These are phyloP conservation scores for Saccharum hybrid DNA, from an alignment of 202 grass and related monocot genomes.

Conservation along the genomic window DNA sequence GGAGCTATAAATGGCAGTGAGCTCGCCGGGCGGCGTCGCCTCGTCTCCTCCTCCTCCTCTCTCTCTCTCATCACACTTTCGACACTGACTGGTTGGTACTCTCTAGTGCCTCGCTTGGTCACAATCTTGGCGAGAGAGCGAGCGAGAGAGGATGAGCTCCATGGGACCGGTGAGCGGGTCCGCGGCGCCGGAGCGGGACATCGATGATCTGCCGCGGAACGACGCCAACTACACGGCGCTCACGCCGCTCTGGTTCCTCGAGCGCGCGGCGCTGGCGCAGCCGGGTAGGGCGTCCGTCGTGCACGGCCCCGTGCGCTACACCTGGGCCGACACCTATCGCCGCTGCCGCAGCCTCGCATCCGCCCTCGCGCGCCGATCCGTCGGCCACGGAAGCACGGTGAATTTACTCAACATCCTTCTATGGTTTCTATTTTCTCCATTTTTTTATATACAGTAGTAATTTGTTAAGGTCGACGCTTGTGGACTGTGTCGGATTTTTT, in stretches of 20 bases:
- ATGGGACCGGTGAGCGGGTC: conserved; percentile 16
- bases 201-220: conserved; percentile 88
- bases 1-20: conserved; percentile 47
- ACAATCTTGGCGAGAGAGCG: background rate
- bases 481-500: background rate
- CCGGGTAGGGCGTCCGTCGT: conserved; percentile 66
- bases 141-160: conserved; percentile 38
- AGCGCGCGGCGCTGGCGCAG: conserved; percentile 83
- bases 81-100: background rate
- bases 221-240: conserved; percentile 86
- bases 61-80: conserved; percentile 29
- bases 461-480: background rate
- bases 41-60: background rate
- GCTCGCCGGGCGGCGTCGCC: background rate
- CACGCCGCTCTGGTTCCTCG: conserved; percentile 96
- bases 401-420: background rate
- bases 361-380: conserved; percentile 65
- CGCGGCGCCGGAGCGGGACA: conserved; percentile 61
- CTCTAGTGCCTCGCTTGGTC: background rate
- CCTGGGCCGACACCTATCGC: conserved; percentile 86
- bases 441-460: background rate
- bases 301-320: conserved; percentile 74
- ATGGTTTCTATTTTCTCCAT: background rate
- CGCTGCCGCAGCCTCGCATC: conserved; percentile 91
- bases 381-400: conserved; percentile 75